These are phyloP conservation scores for Teratosphaeria epicoccoides DNA, from an alignment of 2,329 filamentous ascomycete species.

Conservation along the genomic window DNA sequence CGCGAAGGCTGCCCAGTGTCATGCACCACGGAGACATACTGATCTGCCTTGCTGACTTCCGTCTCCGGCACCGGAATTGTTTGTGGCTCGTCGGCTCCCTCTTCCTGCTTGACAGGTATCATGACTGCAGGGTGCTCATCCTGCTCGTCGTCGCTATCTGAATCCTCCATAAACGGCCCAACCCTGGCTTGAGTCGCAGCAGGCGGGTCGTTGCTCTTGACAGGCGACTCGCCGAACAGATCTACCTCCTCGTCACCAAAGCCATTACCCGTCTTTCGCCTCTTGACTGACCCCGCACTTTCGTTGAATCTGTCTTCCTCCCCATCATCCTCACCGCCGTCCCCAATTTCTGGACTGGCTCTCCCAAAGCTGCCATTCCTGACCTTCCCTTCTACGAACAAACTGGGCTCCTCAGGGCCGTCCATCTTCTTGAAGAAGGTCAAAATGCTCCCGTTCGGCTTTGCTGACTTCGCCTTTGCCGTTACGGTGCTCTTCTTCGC, in stretches of 20 bases:
- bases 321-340: conserved; percentile 12
- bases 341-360: conserved; percentile 3
- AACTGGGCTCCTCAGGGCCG: conserved; percentile 15
- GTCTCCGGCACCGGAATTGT: background rate
- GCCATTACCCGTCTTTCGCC: conserved; percentile 24
- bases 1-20: background rate
- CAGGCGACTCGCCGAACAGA: conserved; percentile 2
- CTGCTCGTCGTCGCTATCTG: conserved; percentile 45
- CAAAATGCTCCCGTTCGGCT: conserved; percentile 42
- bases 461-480: conserved; percentile 19
- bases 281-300: conserved; percentile 31
- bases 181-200: conserved; percentile 15
- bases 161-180: conserved; percentile 63
- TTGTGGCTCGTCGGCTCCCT: conserved; percentile 1
- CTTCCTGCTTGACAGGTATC: conserved; percentile 8
- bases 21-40: background rate
- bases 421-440: conserved; percentile 45
- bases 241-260: conserved; percentile 32
- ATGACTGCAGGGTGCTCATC: conserved; percentile 17
- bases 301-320: conserved; percentile 34
- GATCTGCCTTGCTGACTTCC: background rate
- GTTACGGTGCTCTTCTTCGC: conserved; percentile 27
- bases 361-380: background rate
- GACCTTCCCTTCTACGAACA: conserved; percentile 28
- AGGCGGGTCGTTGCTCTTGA: background rate